Evolutionary conservation across 2,329 filamentous ascomycete genomes (phyloP), one percentile per base, ranked within the genome.

Genomic region (Pezicula radicicola): DNA sequence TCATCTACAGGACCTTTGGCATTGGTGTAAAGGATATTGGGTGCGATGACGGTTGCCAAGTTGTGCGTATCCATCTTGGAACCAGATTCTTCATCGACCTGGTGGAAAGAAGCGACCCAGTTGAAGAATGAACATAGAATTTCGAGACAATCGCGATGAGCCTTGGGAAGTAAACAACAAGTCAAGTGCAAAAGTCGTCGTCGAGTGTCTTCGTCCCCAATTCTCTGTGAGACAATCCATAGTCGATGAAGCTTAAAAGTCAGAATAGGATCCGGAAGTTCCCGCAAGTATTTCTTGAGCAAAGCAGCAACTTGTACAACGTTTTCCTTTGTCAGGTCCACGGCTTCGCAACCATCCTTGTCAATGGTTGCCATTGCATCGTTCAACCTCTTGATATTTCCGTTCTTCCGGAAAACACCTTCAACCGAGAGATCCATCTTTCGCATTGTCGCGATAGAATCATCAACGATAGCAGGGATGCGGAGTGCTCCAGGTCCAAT

Each of bases 31-130:
- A 97, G 79, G 55, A 99, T 91, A 64, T 99, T 99, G 0, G 94
- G 94, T 5, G 93, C 92, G 70, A 99, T 97, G 57, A 99, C 94
- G 3, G 95, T 97, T 3, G 94, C 91, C 57, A 99, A 80, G 66
- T 99, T 99, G 75, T 96, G 91, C 49, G 96, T 89, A 68, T 99
- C 94, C 94, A 99, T 99, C 78, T 97, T 97, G 62, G 93, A 97
- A 25, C 94, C 94, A 19, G 88, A 89, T 68, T 99, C 94, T 65
- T 99, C 94, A 63, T 99, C 94, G 13, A 99, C 86, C 66, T 97
- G 92, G 56, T 95, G 93, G 75, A 99, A 99, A 2, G 92, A 96
- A 4, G 92, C 91, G 5, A 92, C 91, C 93, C 94, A 99, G 65
- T 96, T 96, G 44, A 99, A 79, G 78, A 99, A 99, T 47, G 86